phyloP scores from a whole-genome alignment of 108 stramenopile species.

The Craspedostauros australis region DNA sequence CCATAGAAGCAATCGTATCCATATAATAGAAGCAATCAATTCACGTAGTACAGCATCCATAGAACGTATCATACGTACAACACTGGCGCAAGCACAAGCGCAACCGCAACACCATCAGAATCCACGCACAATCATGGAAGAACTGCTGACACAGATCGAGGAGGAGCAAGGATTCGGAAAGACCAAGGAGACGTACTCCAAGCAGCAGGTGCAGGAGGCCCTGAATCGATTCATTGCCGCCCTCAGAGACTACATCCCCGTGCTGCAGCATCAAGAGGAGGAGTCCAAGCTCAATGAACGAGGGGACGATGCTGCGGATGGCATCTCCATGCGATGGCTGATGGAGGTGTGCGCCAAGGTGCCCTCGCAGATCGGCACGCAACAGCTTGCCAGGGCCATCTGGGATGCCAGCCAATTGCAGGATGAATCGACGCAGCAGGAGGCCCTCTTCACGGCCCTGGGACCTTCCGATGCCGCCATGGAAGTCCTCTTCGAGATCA shows the following conservation, averaged over 20 bases:
- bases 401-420: conserved; percentile 23
- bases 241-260: neutral
- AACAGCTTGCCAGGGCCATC: conserved; percentile 25
- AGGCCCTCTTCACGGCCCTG: conserved; percentile 52
- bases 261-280: conserved; percentile 7
- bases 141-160: conserved; percentile 1
- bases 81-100: too few relatives aligned
- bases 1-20: too few relatives aligned
- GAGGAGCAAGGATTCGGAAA: neutral
- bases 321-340: conserved; percentile 15
- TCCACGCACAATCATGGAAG: too few relatives aligned
- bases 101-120: too few relatives aligned
- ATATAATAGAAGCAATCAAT: too few relatives aligned
- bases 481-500: conserved; percentile 39
- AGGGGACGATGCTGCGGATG: too few relatives aligned
- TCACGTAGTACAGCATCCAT: too few relatives aligned
- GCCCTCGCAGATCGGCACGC: conserved; percentile 23
- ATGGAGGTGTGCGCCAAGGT: conserved; percentile 8
- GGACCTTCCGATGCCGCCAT: conserved; percentile 50
- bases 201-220: neutral
- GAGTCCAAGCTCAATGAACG: conserved; percentile 7
- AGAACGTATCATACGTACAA: too few relatives aligned
- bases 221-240: neutral
- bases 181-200: neutral
- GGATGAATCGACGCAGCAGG: conserved; percentile 43